Evolutionary conservation across 345 rosid genomes (phyloP).

Genomic region (Toxicodendron radicans): DNA sequence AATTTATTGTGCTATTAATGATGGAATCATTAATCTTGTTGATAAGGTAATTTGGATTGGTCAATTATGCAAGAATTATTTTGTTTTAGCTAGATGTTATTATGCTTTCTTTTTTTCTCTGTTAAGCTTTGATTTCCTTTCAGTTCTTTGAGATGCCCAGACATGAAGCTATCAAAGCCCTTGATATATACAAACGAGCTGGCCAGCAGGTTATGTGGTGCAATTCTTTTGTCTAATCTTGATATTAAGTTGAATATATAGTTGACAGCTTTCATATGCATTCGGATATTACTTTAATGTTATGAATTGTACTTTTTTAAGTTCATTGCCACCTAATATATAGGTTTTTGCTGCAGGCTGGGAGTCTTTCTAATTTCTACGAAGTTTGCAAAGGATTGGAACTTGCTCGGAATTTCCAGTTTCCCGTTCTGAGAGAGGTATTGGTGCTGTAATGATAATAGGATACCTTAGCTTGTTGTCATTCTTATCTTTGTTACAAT

Average conservation of each 20-base stretch:
- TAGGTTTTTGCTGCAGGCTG: slow-evolving; percentile 61
- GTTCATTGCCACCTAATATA: not conserved
- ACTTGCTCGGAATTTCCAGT: slow-evolving; percentile 97
- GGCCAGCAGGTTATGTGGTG: slow-evolving; percentile 73
- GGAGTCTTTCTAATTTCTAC: slow-evolving; percentile 85
- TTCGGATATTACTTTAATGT: not conserved
- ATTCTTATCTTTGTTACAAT: not conserved
- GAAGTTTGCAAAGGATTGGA: slow-evolving; percentile 95
- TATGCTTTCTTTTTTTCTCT: slow-evolving; percentile 13
- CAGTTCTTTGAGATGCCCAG: slow-evolving; percentile 80
- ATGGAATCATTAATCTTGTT: slow-evolving; percentile 97
- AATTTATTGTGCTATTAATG: slow-evolving; percentile 92
- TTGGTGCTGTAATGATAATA: slow-evolving; percentile 10
- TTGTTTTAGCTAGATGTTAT: slow-evolving; percentile 18
- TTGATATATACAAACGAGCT: slow-evolving; percentile 65
- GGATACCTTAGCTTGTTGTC: slow-evolving; percentile 9
- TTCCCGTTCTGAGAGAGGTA: slow-evolving; percentile 95
- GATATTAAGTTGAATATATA: slow-evolving; percentile 5
- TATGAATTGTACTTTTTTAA: not conserved
- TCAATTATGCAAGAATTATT: not conserved
- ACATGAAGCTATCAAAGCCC: slow-evolving; percentile 68
- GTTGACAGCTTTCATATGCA: not conserved
- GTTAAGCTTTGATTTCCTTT: slow-evolving; percentile 24
- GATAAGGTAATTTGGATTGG: slow-evolving; percentile 68
- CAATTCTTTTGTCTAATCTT: slow-evolving; percentile 9